A percentile compares a stretch with the other conserved stretches of the same genome.
Evolutionary conservation across 441 rosid species (phyloP).

Genomic region (Erodium texanum): DNA sequence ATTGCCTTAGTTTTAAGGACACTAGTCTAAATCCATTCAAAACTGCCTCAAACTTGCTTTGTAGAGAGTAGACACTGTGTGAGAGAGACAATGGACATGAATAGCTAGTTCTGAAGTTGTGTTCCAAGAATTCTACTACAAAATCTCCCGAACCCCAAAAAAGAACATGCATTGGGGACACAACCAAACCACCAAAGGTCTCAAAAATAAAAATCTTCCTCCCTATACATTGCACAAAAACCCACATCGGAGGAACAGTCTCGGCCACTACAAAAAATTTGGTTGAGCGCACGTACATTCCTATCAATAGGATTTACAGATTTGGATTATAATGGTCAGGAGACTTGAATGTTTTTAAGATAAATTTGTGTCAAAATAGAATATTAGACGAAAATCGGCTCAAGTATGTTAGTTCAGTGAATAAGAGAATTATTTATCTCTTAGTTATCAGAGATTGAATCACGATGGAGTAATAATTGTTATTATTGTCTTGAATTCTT

Average conservation of each 20-base stretch:
- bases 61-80: not conserved
- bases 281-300: too few relatives aligned
- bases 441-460: too few relatives aligned
- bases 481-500: too few relatives aligned
- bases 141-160: slow-evolving; percentile 22
- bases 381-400: too few relatives aligned
- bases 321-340: too few relatives aligned
- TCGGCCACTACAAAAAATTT: slow-evolving; percentile 6
- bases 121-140: slow-evolving; percentile 1
- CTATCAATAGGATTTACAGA: too few relatives aligned
- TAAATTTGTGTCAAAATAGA: too few relatives aligned
- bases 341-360: too few relatives aligned
- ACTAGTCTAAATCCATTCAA: slow-evolving; percentile 37
- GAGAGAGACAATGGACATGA: not conserved
- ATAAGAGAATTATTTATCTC: too few relatives aligned
- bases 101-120: slow-evolving; percentile 8
- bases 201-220: not conserved
- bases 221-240: not conserved
- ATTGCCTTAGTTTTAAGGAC: slow-evolving; percentile 34
- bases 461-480: too few relatives aligned
- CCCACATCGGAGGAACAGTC: slow-evolving; percentile 19
- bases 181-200: not conserved
- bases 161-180: slow-evolving; percentile 18
- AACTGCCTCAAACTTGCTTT: slow-evolving; percentile 21
- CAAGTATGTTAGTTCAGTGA: too few relatives aligned